Evolutionary conservation across 208 protist species (phyloP), one percentile per base, ranked within the genome.

Genomic region (Tritrichomonas musculus): DNA sequence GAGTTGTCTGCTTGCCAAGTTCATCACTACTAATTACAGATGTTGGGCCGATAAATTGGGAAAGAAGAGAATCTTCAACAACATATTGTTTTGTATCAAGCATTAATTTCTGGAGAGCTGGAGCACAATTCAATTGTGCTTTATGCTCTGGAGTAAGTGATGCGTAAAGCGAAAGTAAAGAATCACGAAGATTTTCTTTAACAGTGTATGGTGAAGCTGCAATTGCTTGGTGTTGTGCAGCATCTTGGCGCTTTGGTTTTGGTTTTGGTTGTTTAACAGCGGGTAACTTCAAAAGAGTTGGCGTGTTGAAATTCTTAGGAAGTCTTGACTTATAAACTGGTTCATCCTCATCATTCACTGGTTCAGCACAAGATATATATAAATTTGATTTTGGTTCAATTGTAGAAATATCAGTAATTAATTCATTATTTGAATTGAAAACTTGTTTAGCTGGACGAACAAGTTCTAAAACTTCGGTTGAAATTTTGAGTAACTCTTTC

Each of bases 11-110:
- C 8, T 88, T 44, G 20, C 47, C 47, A 30, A 88, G 17, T 20
- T 44, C 41, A 27, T 25, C 41, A 39, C 47, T 47, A 39, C 27
- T 57, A 27, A 88, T 53, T 2, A 88, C 44, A 3, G 41, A 53
- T 88, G 77, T 88, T 9, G 77, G 77, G 25, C 77, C 47, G 57
- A 88, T 88, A 27, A 57, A 57, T 36, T 88, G 41, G 47, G 77
- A 88, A 57, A 88, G 41, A 17, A 88, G 47, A 27, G 41, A 53
- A 88, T 88, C 77, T 57, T 88, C 77, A 39, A 88, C 20, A 39
- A 88, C 11, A 30, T 55, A 57, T 27, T 88, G 77, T 14, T 88
- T 53, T n/a, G 77, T 88, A 20, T 88, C 47, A 88, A 44, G 14
- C 44, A 36, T 47, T 9, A 88, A 50, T 47, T 88, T 53, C 30